Conservation (phyloP, 2,329 filamentous ascomycete species). For the Seiridium cupressi region DNA sequence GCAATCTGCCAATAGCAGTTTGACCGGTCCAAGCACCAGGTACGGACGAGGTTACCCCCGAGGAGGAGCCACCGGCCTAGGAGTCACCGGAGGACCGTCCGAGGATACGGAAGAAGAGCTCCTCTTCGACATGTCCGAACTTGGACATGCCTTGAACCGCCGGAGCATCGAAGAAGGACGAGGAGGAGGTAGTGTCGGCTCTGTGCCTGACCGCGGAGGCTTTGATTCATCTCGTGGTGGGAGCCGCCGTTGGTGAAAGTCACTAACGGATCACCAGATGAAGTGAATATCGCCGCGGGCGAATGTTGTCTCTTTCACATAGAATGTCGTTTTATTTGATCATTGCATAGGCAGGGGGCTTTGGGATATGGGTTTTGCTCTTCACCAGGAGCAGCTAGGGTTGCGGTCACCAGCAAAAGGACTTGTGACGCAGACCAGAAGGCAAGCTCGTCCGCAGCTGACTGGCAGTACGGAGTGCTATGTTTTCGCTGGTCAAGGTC, state of each 20-base stretch:
- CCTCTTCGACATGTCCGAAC: slow-evolving; percentile 72
- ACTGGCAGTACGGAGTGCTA: too few species aligned
- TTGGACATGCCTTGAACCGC: slow-evolving; percentile 55
- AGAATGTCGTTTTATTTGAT: background rate
- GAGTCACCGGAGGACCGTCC: slow-evolving; percentile 41
- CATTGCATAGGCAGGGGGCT: background rate
- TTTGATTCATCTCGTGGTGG: slow-evolving; percentile 31
- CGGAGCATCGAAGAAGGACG: slow-evolving; percentile 57
- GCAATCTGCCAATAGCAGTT: slow-evolving; percentile 30
- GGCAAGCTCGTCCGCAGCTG: background rate
- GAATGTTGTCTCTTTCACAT: background rate
- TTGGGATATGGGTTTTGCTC: background rate
- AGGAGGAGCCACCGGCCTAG: slow-evolving; percentile 34
- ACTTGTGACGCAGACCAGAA: background rate
- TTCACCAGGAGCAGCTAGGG: background rate
- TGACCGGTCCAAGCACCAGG: slow-evolving; percentile 28
- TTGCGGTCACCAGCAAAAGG: background rate
- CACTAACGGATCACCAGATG: background rate
- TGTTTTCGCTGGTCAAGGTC: too few species aligned
- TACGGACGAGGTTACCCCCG: slow-evolving; percentile 33
- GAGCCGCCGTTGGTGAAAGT: slow-evolving; percentile 23
- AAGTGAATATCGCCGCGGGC: background rate
- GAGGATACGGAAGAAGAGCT: slow-evolving; percentile 64
- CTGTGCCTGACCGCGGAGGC: slow-evolving; percentile 31
- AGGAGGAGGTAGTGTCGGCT: slow-evolving; percentile 36